phyloP scores from a whole-genome alignment of 495 filamentous ascomycete genomes.

The Penicillium soppii region DNA sequence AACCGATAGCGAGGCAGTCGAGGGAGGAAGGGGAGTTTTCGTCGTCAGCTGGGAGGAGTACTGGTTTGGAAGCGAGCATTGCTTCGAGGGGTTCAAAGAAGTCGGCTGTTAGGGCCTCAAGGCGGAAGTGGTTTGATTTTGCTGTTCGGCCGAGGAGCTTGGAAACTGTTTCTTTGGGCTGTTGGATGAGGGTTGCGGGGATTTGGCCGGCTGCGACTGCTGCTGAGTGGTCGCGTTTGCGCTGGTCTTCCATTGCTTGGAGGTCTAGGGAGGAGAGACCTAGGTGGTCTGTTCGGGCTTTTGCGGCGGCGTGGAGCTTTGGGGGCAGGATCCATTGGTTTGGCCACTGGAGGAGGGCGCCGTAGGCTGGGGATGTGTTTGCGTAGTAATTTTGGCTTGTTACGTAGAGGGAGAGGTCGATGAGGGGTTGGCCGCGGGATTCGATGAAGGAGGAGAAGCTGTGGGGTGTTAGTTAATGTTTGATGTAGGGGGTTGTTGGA shows the following conservation, averaged over 20 bases:
- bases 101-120: slow-evolving; percentile 65
- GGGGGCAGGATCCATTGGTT: slow-evolving; percentile 78
- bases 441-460: slow-evolving; percentile 63
- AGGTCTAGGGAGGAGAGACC: slow-evolving; percentile 68
- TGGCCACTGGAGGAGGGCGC: slow-evolving; percentile 74
- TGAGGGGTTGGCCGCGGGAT: slow-evolving; percentile 61
- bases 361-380: slow-evolving; percentile 73
- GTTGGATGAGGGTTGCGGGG: slow-evolving; percentile 40
- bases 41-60: slow-evolving; percentile 44
- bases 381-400: slow-evolving; percentile 79
- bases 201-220: slow-evolving; percentile 42
- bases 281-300: slow-evolving; percentile 68
- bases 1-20: slow-evolving; percentile 78
- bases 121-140: slow-evolving; percentile 56
- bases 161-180: slow-evolving; percentile 42
- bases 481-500: not conserved
- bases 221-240: slow-evolving; percentile 42
- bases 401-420: slow-evolving; percentile 84
- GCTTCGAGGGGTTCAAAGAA: slow-evolving; percentile 68
- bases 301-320: slow-evolving; percentile 62
- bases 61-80: slow-evolving; percentile 57
- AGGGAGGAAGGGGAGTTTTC: slow-evolving; percentile 53
- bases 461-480: not conserved
- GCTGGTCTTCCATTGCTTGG: slow-evolving; percentile 47
- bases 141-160: slow-evolving; percentile 38